These are phyloP conservation scores for Boletus vermiculosoides DNA, from an alignment of 768 basidiomycete genomes.

Conservation along the genomic window DNA sequence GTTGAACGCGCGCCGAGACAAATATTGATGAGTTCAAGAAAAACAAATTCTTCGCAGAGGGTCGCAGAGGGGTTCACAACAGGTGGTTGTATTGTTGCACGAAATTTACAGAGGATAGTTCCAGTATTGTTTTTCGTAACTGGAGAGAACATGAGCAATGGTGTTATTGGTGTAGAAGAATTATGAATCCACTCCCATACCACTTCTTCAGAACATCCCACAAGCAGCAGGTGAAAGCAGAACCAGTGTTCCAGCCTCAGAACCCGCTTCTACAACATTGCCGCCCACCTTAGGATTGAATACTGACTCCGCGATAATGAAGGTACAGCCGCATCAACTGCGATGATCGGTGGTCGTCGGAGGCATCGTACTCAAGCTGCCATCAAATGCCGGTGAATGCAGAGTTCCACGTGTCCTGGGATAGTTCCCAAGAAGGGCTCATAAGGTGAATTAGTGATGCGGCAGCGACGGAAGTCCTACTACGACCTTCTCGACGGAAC, in stretches of 20 bases:
- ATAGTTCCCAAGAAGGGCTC: neutral
- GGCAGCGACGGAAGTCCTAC: neutral
- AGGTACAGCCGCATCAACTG: neutral
- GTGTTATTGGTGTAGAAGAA: neutral
- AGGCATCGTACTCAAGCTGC: neutral
- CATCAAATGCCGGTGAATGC: neutral
- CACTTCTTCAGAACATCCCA: too few relatives aligned
- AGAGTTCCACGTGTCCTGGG: neutral
- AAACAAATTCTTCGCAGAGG: conserved; percentile 1
- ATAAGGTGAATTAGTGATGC: neutral
- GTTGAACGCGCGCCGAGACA: neutral
- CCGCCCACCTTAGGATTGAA: neutral
- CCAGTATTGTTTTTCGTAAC: neutral
- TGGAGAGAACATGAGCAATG: neutral
- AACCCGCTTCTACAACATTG: neutral
- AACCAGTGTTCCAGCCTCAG: too few relatives aligned
- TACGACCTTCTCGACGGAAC: too few relatives aligned
- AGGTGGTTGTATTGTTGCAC: neutral
- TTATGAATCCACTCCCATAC: neutral
- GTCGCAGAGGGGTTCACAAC: neutral
- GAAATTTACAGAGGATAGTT: neutral
- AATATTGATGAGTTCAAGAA: neutral
- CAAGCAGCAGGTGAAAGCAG: too few relatives aligned
- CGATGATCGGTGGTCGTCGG: neutral
- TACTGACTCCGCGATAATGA: neutral